Base-by-base conservation (phyloP, 1,284 basidiomycete species). In the Austroboletus niveus region DNA sequence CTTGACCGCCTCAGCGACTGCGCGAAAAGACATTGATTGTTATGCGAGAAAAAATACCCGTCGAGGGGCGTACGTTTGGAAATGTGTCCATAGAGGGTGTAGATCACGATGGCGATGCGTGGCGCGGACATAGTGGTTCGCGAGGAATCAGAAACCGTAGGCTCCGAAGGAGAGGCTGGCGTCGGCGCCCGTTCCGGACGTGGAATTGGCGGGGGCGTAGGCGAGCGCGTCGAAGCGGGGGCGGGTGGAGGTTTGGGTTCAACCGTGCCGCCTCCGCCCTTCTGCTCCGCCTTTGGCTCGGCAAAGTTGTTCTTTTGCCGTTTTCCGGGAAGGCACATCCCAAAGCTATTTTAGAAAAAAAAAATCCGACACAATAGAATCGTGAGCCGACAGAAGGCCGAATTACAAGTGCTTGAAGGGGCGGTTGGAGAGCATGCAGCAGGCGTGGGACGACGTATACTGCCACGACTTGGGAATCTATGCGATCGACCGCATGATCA, bases 61-160 rank as follows among this genome's bases (percentile, higher is more conserved):
- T 24, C 43, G 22, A 29, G 46, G 30, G 42, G 78, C 85, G 44
- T 64, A 90, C 87, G 46, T 64, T 79, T 81, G 60, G 76, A 77
- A 67, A 92, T 81, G 72, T 94, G 92, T 59, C 89, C 89, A 68
- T 89, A 93, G 72, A 89, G 79, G 52, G 85, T 76, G 77, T 94
- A 94, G 76, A 91, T 86, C 62, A 91, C 71, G 62, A 94, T 90
- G 52, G 87, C 90, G 64, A 91, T 76, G 65, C 80, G 83, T 45
- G 88, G 85, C 24, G 62, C 24, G 1, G 69, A 57, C 60, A 59
- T 62, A n/a, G 24, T 51, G 15, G 34, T 35, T 40, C 51, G 31
- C 27, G 44, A 8, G 14, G 41, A n/a, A 17, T 49, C 24, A 41
- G 48, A 22, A 11, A 35, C 3, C 17, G 40, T 46, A 29, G 46